Base-by-base conservation (phyloP, 352 stramenopile genomes). In the Phytophthora pini region DNA sequence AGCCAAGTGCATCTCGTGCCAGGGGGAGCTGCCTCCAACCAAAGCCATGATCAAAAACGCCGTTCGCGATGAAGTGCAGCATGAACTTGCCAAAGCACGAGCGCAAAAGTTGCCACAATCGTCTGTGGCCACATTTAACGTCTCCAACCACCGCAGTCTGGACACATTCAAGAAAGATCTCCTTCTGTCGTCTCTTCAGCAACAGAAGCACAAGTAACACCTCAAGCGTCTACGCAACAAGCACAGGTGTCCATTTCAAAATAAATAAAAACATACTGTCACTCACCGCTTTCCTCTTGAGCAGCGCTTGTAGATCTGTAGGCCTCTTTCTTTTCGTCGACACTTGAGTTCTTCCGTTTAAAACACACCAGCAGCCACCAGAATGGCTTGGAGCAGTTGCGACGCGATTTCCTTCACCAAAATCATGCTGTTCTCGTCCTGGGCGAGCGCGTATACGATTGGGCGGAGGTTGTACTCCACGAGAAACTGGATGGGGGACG, bases 351-450 rank as follows among this genome's bases (percentile, higher is more conserved):
- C 46, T 38, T 47, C 36, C 52, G 46, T 48, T 38, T 68, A 84
- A 63, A 84, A 89, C 8, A 92, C 82, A 10, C 71, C 74, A 1
- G 84, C 85, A 22, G 84, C 78, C n/a, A 92, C 83, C 20, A 93
- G 66, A 66, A 94, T 94, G 11, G 83, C 77, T 67, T 94, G 83
- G 9, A 95, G 77, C 38, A 97, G 61, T 58, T 96, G 86, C 1
- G 87, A 95, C 29, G 89, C 89, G 57, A 96, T 96, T 56, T 97
- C 87, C 52, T 92, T 90, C 27, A 97, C 88, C 47, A 97, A 68
- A 46, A 97, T 96, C 82, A 96, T 92, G 56, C 75, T 93, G 76
- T 96, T 96, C 59, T 88, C 87, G 61, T 94, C 86, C 75, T 95
- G 84, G 20, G 89, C 89, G 20, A 97, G 76, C n/a, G 80, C 59